Conservation (phyloP, 495 filamentous ascomycete genomes). For the Neurospora hispaniola region DNA sequence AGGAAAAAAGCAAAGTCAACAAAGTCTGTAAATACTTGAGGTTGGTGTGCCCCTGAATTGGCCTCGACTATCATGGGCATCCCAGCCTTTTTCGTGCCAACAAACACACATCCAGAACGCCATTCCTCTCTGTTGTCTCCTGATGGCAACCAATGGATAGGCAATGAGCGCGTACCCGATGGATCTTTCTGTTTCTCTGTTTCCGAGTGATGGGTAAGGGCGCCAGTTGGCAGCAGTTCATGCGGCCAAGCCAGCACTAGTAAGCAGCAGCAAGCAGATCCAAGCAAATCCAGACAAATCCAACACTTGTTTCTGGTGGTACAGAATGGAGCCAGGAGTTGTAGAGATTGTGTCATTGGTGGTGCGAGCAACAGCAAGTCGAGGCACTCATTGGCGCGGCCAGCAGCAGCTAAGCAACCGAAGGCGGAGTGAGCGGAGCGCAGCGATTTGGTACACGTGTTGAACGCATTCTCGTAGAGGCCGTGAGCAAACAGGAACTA, state of each 20-base stretch:
- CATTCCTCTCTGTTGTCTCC: not conserved
- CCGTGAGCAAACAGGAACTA: not conserved
- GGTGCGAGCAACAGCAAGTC: not conserved
- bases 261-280: not conserved
- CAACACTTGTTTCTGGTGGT: not conserved
- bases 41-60: not conserved
- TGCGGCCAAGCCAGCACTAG: not conserved
- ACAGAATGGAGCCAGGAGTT: not conserved
- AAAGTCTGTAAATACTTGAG: not conserved
- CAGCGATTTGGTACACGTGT: not conserved
- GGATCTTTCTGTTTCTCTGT: not conserved
- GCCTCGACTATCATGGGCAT: not conserved
- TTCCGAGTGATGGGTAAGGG: not conserved
- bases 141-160: not conserved
- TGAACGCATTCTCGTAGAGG: not conserved
- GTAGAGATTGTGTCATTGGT: not conserved
- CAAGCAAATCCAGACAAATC: not conserved
- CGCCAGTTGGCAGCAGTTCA: not conserved
- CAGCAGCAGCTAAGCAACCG: not conserved
- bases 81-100: not conserved
- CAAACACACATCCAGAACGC: not conserved
- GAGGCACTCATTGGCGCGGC: not conserved
- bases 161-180: not conserved
- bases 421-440: not conserved
- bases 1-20: not conserved